Conservation (phyloP, 2,329 filamentous ascomycete species). For the Dactylella cylindrospora region DNA sequence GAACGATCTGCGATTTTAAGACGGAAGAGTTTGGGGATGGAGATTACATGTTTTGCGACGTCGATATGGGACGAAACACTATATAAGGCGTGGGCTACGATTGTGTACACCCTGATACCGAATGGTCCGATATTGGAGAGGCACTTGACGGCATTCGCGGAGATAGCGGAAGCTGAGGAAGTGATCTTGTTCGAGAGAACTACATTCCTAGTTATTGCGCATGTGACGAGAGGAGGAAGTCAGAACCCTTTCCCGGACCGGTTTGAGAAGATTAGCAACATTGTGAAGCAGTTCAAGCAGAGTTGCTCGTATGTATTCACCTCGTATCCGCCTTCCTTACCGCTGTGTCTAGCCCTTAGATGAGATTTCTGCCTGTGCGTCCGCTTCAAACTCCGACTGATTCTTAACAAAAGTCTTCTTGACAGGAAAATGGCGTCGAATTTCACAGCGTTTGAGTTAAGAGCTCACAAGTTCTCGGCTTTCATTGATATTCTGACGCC, state of each 20-base stretch:
- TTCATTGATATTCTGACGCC: constrained; percentile 95
- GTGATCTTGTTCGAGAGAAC: constrained; percentile 92
- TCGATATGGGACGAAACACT: constrained; percentile 98
- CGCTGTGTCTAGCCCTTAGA: not conserved
- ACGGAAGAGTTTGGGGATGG: constrained; percentile 59
- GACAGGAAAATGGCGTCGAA: constrained; percentile 54
- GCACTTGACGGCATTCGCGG: constrained; percentile 77
- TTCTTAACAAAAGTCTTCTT: constrained; percentile 51
- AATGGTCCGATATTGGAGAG: constrained; percentile 85
- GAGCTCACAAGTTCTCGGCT: constrained; percentile 71
- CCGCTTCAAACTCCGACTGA: constrained; percentile 55
- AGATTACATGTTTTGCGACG: constrained; percentile 85
- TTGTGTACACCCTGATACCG: constrained; percentile 96
- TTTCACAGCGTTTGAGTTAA: constrained; percentile 48
- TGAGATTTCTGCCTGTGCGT: constrained; percentile 52
- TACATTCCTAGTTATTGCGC: constrained; percentile 94
- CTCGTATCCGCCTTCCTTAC: not conserved
- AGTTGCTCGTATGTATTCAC: constrained; percentile 57
- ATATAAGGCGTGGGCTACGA: constrained; percentile 97
- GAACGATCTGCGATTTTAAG: constrained; percentile 60
- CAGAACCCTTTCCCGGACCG: constrained; percentile 88
- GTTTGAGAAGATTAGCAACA: constrained; percentile 92
- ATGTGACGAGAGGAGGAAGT: constrained; percentile 75
- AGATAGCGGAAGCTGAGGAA: constrained; percentile 88
- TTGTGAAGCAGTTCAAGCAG: constrained; percentile 98